phyloP scores from a whole-genome alignment of 2,329 filamentous ascomycete genomes.

The Apiospora sp. region DNA sequence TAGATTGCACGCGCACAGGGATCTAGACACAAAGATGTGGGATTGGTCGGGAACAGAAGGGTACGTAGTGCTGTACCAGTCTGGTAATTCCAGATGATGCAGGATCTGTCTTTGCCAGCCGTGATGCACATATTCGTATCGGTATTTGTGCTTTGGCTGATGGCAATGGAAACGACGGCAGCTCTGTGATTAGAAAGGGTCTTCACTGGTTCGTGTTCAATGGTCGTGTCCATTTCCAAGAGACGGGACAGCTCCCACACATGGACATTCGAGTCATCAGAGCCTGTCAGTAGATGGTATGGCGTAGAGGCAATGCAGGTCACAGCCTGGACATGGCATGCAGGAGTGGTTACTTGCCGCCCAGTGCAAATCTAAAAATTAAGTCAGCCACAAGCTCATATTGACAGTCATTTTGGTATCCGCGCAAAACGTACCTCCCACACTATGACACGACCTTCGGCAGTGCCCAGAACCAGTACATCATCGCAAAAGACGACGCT shows the following conservation, averaged over 20 bases:
- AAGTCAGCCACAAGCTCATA: not conserved
- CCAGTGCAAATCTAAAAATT: conserved; percentile 72
- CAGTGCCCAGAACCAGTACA: conserved; percentile 81
- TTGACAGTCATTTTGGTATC: not conserved
- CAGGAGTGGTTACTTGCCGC: conserved; percentile 76
- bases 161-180: conserved; percentile 70
- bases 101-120: conserved; percentile 84
- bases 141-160: conserved; percentile 71
- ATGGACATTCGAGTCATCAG: conserved; percentile 87
- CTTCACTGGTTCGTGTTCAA: conserved; percentile 73
- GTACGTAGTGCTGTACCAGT: conserved; percentile 81
- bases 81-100: conserved; percentile 92
- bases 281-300: conserved; percentile 78
- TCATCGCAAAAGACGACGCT: conserved; percentile 77
- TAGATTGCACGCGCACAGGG: conserved; percentile 85
- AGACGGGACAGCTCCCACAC: conserved; percentile 87
- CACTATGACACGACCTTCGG: conserved; percentile 83
- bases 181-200: conserved; percentile 82
- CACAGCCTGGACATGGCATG: conserved; percentile 81
- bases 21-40: conserved; percentile 78
- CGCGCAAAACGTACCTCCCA: conserved; percentile 77
- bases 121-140: conserved; percentile 86
- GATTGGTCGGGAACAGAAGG: conserved; percentile 77
- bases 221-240: conserved; percentile 64
- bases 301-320: conserved; percentile 77